A percentile compares a stretch with the other conserved stretches of the same genome.
Evolutionary conservation across 768 basidiomycete genomes (phyloP).

Genomic region (Pisolithus marmoratus): DNA sequence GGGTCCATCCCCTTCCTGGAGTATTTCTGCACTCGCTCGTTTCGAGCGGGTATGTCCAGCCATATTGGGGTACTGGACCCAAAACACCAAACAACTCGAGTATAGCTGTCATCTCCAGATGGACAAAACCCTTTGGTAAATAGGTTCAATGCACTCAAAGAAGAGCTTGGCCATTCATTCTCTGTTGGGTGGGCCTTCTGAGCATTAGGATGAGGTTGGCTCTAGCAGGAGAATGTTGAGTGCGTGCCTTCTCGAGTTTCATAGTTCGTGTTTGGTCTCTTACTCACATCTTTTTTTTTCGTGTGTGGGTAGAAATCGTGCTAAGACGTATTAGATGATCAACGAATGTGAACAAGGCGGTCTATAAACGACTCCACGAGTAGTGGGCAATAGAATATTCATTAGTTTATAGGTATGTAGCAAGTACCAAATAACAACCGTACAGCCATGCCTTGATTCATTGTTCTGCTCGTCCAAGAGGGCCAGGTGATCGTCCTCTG

Average conservation of each 20-base stretch:
- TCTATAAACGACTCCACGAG: no score
- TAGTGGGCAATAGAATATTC: no score
- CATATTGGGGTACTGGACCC: constrained; percentile 42
- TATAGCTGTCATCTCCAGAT: constrained; percentile 26
- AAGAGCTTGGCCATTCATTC: constrained; percentile 45
- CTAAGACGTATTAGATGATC: constrained; percentile 34
- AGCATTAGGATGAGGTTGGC: constrained; percentile 53
- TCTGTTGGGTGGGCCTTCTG: constrained; percentile 57
- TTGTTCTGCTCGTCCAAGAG: no score
- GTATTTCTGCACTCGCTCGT: constrained; percentile 25
- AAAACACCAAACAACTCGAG: constrained; percentile 29
- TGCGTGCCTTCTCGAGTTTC: constrained; percentile 19
- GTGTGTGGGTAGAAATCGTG: constrained; percentile 39
- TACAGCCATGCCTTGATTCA: no score
- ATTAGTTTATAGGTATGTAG: no score
- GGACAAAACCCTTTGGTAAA: constrained; percentile 20
- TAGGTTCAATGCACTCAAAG: constrained; percentile 40
- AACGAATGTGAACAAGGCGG: constrained; percentile 43
- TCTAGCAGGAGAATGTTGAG: constrained; percentile 39
- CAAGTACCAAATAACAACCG: no score
- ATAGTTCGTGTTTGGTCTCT: neutral
- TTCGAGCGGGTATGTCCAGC: constrained; percentile 36
- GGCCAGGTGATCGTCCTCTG: no score
- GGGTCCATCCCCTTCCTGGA: constrained; percentile 22
- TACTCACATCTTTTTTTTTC: no score